A percentile compares a stretch with the other conserved stretches of the same genome.
Conservation (phyloP, 2,329 filamentous ascomycete species). For the Thielaviopsis ethacetica region DNA sequence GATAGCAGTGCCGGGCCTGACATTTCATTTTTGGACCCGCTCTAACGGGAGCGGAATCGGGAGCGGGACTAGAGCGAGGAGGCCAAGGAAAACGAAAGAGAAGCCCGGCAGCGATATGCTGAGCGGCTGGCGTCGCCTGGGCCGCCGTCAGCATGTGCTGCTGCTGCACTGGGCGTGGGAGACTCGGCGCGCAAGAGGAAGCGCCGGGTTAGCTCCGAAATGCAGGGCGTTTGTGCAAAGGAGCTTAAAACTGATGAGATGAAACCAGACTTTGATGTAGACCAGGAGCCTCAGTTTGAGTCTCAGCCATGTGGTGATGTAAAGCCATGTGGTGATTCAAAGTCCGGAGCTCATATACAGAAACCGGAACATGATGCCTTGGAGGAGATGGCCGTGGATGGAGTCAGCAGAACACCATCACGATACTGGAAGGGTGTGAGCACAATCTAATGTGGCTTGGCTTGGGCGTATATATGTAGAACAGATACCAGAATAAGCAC, state of each 20-base stretch:
- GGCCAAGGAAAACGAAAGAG: background rate
- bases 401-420: background rate
- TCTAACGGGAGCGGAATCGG: background rate
- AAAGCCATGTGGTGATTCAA: too few species aligned
- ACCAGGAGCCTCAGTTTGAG: background rate
- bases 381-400: background rate
- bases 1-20: conserved; percentile 2
- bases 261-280: background rate
- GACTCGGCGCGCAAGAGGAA: background rate
- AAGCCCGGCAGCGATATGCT: background rate
- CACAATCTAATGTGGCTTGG: background rate
- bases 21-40: background rate
- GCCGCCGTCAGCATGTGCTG: background rate
- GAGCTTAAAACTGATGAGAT: conserved; percentile 2
- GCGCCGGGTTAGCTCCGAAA: background rate
- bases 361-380: background rate
- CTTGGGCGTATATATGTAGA: too few species aligned
- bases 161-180: background rate
- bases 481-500: background rate
- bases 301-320: background rate
- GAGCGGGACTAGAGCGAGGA: background rate
- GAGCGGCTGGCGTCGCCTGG: background rate
- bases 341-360: background rate
- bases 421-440: background rate
- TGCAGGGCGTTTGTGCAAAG: background rate